Percentiles rank a stretch among this genome's conserved stretches.
phyloP scores from a whole-genome alignment of 169 alveolate genomes.

The Pseudocohnilembus persalinus region DNA sequence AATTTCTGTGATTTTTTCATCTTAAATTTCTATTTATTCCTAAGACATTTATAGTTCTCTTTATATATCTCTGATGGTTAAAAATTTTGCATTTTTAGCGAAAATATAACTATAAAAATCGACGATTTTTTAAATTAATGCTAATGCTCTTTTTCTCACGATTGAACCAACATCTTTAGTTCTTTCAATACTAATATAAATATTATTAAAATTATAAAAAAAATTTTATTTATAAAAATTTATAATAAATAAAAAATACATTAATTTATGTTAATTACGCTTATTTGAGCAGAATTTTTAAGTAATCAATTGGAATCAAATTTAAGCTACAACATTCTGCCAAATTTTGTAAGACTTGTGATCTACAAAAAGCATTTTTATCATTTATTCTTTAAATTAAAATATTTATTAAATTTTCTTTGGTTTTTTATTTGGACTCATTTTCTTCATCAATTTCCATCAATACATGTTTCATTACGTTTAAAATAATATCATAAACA shows the following conservation, averaged over 20 bases:
- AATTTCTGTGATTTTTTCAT: background rate
- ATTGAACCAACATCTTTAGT: constrained; percentile 1
- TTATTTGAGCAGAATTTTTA: background rate
- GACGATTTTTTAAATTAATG: background rate
- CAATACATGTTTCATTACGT: background rate
- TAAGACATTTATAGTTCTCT: background rate
- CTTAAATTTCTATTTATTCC: background rate
- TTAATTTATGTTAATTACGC: constrained; percentile 2
- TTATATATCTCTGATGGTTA: background rate
- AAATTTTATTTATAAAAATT: too few relatives aligned
- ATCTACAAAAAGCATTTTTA: constrained; percentile 13
- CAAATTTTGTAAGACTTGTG: constrained; percentile 4
- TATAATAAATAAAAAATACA: too few relatives aligned
- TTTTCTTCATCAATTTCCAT: background rate
- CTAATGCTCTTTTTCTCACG: constrained; percentile 12
- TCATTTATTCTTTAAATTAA: constrained; percentile 14
- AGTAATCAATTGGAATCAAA: constrained; percentile 2
- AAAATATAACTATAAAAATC: background rate
- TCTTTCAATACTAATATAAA: background rate
- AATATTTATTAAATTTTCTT: background rate
- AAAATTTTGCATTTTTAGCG: background rate
- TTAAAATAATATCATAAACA: background rate
- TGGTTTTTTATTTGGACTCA: background rate
- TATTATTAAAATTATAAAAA: too few relatives aligned
- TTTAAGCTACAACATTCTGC: constrained; percentile 6